These are phyloP conservation scores for Centaurea solstitialis DNA, from an alignment of 129 eudicot genomes.

Conservation along the genomic window DNA sequence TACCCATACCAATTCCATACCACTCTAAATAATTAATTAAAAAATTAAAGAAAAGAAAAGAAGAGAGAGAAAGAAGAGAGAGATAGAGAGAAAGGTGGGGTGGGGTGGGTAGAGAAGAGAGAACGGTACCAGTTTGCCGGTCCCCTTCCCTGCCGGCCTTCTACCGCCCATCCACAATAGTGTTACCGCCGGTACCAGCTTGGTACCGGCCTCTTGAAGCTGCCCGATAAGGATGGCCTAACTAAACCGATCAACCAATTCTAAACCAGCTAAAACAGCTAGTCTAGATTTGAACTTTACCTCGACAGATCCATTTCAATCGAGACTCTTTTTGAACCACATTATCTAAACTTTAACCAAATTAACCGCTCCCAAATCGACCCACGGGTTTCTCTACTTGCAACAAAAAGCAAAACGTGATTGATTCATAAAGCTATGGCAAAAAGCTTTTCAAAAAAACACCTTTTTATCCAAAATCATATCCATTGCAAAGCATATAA, in stretches of 20 bases:
- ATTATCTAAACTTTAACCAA: not conserved
- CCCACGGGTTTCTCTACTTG: not conserved
- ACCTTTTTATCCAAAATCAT: not conserved
- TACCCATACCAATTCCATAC: too few relatives aligned
- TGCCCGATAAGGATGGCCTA: too few relatives aligned
- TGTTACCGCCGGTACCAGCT: too few relatives aligned
- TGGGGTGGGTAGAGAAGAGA: too few relatives aligned
- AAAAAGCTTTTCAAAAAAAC: not conserved
- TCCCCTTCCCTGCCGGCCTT: too few relatives aligned
- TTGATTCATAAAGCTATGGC: not conserved
- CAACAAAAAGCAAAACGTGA: not conserved
- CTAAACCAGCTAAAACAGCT: not conserved
- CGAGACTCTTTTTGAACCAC: not conserved
- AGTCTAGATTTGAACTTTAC: not conserved
- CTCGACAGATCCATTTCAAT: not conserved
- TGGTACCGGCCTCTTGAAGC: too few relatives aligned
- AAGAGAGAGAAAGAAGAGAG: too few relatives aligned
- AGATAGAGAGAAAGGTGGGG: too few relatives aligned
- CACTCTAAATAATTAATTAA: too few relatives aligned
- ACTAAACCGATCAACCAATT: not conserved
- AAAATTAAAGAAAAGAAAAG: too few relatives aligned
- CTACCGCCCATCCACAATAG: too few relatives aligned
- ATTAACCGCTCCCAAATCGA: not conserved
- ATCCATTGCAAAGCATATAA: not conserved
- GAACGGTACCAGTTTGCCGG: too few relatives aligned